phyloP scores from a whole-genome alignment of 1,284 basidiomycete species.

The Ceratobasidium papillatum region DNA sequence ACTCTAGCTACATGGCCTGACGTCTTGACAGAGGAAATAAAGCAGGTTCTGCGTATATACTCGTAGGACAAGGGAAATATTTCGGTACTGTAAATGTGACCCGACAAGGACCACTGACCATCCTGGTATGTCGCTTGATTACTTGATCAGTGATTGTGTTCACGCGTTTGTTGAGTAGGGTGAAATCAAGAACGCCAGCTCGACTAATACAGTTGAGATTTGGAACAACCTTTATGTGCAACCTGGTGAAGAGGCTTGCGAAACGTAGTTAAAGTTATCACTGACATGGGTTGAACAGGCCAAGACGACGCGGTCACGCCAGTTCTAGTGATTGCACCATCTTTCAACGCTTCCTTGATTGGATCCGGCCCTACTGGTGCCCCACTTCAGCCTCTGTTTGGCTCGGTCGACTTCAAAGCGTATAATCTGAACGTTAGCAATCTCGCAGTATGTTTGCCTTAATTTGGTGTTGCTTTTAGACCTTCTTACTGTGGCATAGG shows the following conservation, averaged over 20 bases:
- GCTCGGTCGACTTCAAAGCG: slow-evolving; percentile 61
- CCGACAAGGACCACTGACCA: slow-evolving; percentile 12
- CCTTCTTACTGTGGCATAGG: neutral
- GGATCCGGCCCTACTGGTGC: slow-evolving; percentile 36
- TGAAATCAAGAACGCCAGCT: neutral
- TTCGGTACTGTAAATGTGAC: slow-evolving; percentile 29
- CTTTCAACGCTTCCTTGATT: slow-evolving; percentile 33
- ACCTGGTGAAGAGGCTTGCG: neutral
- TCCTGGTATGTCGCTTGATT: neutral
- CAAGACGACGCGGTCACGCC: slow-evolving; percentile 34
- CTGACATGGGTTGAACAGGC: neutral
- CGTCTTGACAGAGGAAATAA: slow-evolving; percentile 2
- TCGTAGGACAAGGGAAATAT: slow-evolving; percentile 24
- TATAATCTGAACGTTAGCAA: slow-evolving; percentile 76
- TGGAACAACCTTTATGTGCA: slow-evolving; percentile 20
- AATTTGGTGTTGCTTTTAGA: neutral
- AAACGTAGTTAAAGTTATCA: neutral
- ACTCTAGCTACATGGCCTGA: neutral
- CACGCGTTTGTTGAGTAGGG: neutral
- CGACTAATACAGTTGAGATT: slow-evolving; percentile 16
- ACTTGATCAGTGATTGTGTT: too few species aligned
- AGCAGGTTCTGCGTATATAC: slow-evolving; percentile 6
- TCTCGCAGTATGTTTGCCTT: slow-evolving; percentile 59
- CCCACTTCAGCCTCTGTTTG: slow-evolving; percentile 24
- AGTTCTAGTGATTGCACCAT: slow-evolving; percentile 18